Evolutionary conservation across 2,329 filamentous ascomycete species (phyloP), one percentile per base, ranked within the genome.

Genomic region (Ophiostoma populinum): DNA sequence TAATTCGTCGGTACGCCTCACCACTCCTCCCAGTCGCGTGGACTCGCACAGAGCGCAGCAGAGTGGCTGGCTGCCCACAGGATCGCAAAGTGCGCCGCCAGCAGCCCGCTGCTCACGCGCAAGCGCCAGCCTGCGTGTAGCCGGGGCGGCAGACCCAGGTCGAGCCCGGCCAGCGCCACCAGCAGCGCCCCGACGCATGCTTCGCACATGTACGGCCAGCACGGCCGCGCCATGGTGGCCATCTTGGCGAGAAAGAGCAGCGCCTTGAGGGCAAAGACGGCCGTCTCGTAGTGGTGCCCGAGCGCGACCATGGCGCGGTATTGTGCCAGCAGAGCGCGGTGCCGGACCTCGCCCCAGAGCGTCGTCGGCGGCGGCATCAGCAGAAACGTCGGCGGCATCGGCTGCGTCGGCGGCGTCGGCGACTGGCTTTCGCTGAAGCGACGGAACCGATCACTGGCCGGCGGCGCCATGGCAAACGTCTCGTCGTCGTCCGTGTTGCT

Each of bases 201-300:
- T 29, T 67, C 75, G n/a, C 70, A 63, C 28, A 73, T 71, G 38
- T 75, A 74, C 0, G 83, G 83, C 50, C 71, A 72, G 51, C 85
- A 93, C 1, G 76, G 68, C 31, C 66, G 62, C 3, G 67, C 63
- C 8, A 90, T 55, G 0, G 71, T 70, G 10, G 65, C 55, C 7
- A 85, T 55, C 52, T 92, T 93, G 33, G 66, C 44, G 6, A 77
- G 51, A 46, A 92, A 86, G 1, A 86, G 45, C 1, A 53, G 46
- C 3, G 81, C 54, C 32, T 75, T 75, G 15, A 67, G 43, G 5
- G 57, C 35, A 32, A 54, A 51, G 51, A 53, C 47, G 42, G 54
- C 43, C 5, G 47, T 46, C 16, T 48, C 50, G 6, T 43, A 45
- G 42, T 57, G 52, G 22, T 39, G 49, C 7, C 36, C 39, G 27